Evolutionary conservation across 2,329 filamentous ascomycete genomes (phyloP), one percentile per base, ranked within the genome.

Genomic region (Neopestalotiopsis sp.): DNA sequence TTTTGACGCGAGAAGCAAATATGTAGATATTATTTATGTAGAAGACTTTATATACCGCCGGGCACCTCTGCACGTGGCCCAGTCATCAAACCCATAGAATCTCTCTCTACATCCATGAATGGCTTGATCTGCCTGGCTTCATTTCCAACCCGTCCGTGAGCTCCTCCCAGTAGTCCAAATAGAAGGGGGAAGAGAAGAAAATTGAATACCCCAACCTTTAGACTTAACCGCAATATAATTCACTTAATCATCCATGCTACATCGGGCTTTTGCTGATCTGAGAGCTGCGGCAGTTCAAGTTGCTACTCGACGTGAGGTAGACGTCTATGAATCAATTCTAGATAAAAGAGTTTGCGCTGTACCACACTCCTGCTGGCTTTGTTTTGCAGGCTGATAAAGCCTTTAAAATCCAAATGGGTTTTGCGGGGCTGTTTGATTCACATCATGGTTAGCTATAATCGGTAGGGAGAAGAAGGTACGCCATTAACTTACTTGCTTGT

Each of bases 401-500:
- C 10, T 63, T 74, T 69, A 79, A 72, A 88, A 88, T 28, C 85
- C 85, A 72, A 88, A 88, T 1, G 85, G 85, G 71, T 88, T 88
- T 70, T 87, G 80, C 13, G 85, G 85, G 38, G 85, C 85, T 87
- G 58, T 14, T 28, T 28, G 28, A 40, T 61, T 40, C 14, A 9
- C 13, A 52, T 42, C 28, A 28, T 32, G 45, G 67, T 57, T 52
- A 52, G 45, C 45, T 20, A 34, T 34, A 61, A 5, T 24, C 14
- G 61, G 57, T 14, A 38, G 34, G 28, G 24, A 28, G 45, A n/a
- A 40, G n/a, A 40, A 12, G 34, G 63, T 40, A 30, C 30, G n/a
- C 20, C 34, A n/a, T 14, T 40, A 69, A 95, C 95, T 92, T 91
- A 98, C 95, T 99, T 77, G 96, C 96, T 89, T 97, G 93, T 66